Conservation (phyloP, 257 asterid species). For the Ehretia macrophylla region DNA sequence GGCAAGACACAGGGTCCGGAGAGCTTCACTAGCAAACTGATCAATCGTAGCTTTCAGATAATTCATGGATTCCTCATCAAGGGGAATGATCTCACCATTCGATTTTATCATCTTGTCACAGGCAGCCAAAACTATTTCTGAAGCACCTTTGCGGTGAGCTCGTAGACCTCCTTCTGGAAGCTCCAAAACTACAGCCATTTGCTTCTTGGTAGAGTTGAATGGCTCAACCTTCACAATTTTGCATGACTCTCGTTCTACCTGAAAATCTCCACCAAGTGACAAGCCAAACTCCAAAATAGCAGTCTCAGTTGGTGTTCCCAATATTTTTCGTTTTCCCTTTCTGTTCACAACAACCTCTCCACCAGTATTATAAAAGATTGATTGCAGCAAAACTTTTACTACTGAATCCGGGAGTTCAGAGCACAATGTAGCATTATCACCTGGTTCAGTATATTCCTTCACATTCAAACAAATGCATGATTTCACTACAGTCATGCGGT, state of each 20-base stretch:
- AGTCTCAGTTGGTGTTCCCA: slow-evolving; percentile 91
- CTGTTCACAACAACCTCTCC: slow-evolving; percentile 77
- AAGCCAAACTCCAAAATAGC: slow-evolving; percentile 79
- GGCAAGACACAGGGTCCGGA: slow-evolving; percentile 82
- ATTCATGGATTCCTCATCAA: slow-evolving; percentile 41
- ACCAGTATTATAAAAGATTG: slow-evolving; percentile 79
- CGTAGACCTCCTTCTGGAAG: slow-evolving; percentile 60
- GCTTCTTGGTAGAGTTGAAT: slow-evolving; percentile 78
- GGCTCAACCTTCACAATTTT: slow-evolving; percentile 79
- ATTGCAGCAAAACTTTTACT: slow-evolving; percentile 44
- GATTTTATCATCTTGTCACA: slow-evolving; percentile 63
- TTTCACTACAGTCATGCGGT: slow-evolving; percentile 85
- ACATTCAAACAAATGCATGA: slow-evolving; percentile 66
- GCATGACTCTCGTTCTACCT: slow-evolving; percentile 37
- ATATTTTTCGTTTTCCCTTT: slow-evolving; percentile 51
- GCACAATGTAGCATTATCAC: slow-evolving; percentile 25
- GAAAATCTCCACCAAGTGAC: slow-evolving; percentile 67
- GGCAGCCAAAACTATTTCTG: slow-evolving; percentile 73
- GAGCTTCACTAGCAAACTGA: slow-evolving; percentile 73
- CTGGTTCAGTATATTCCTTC: slow-evolving; percentile 31
- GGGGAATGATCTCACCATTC: slow-evolving; percentile 53
- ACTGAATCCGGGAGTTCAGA: slow-evolving; percentile 48
- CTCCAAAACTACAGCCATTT: slow-evolving; percentile 78
- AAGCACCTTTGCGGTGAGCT: slow-evolving; percentile 87
- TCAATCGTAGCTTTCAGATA: slow-evolving; percentile 47